Percentiles rank a stretch among this genome's conserved stretches.
These are phyloP conservation scores for Knufia petricola DNA, from an alignment of 2,329 filamentous ascomycete species.

Conservation along the genomic window DNA sequence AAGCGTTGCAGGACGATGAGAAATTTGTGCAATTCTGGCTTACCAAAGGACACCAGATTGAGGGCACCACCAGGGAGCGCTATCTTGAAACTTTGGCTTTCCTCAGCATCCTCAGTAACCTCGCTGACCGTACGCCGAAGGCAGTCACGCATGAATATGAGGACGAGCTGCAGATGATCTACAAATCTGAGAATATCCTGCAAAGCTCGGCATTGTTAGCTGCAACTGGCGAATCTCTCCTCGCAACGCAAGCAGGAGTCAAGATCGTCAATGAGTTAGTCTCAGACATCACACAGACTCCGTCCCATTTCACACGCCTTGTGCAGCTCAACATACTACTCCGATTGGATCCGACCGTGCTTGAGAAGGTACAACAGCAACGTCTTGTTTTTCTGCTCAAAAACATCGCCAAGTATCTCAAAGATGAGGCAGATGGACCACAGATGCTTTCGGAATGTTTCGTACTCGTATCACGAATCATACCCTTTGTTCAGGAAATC, in stretches of 20 bases:
- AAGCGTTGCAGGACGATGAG: constrained; percentile 31
- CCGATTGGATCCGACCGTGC: constrained; percentile 38
- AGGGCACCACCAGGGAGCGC: constrained; percentile 26
- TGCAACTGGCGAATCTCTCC: constrained; percentile 40
- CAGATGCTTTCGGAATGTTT: constrained; percentile 31
- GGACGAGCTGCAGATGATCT: constrained; percentile 27
- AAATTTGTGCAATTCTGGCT: constrained; percentile 28
- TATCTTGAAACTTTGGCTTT: constrained; percentile 35
- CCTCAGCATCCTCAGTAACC: constrained; percentile 29
- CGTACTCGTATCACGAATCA: constrained; percentile 43
- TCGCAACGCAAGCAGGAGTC: constrained; percentile 38
- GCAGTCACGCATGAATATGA: constrained; percentile 25
- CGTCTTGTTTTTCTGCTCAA: constrained; percentile 74
- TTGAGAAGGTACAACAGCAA: constrained; percentile 44
- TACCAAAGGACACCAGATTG: constrained; percentile 26
- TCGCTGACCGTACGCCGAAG: constrained; percentile 22
- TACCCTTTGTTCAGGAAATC: constrained; percentile 68
- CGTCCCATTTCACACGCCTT: constrained; percentile 24
- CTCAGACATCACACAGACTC: constrained; percentile 43
- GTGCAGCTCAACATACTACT: constrained; percentile 47
- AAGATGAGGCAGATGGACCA: constrained; percentile 37
- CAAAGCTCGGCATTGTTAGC: constrained; percentile 40
- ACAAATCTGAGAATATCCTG: constrained; percentile 35
- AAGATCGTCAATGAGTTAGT: constrained; percentile 52
- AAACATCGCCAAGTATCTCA: constrained; percentile 62